phyloP scores from a whole-genome alignment of 768 basidiomycete genomes.

The Hericium rajendrae region DNA sequence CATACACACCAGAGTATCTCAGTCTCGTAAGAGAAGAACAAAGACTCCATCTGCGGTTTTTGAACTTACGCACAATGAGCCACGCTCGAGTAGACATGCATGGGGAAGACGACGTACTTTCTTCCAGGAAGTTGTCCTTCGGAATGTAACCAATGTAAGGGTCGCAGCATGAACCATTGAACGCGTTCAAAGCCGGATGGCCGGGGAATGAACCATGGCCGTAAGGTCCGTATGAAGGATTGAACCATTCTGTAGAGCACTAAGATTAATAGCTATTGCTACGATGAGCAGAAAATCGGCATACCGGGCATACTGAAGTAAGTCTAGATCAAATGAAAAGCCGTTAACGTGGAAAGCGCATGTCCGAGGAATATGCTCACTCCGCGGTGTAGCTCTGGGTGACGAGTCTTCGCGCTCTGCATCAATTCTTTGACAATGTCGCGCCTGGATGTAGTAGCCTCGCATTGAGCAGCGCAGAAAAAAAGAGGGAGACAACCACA shows the following conservation, averaged over 20 bases:
- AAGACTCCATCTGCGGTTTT: constrained; percentile 40
- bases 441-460: neutral
- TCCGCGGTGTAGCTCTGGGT: neutral
- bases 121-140: constrained; percentile 43
- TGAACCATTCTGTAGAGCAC: constrained; percentile 31
- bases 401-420: neutral
- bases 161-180: constrained; percentile 29
- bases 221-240: constrained; percentile 41
- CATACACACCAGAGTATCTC: constrained; percentile 11
- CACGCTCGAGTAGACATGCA: neutral
- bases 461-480: neutral
- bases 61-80: constrained; percentile 34
- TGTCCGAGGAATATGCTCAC: neutral
- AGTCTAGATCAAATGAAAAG: neutral
- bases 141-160: constrained; percentile 42
- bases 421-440: neutral
- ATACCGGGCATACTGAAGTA: neutral
- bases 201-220: constrained; percentile 46
- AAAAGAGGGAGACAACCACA: neutral
- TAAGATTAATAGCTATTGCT: neutral
- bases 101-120: constrained; percentile 35
- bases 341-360: no score
- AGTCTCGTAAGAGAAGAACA: constrained; percentile 1
- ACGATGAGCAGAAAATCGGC: neutral
- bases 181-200: constrained; percentile 36